A percentile compares a stretch with the other conserved stretches of the same genome.
phyloP scores from a whole-genome alignment of 352 stramenopile species.

The Pilasporangium apinafurcum region DNA sequence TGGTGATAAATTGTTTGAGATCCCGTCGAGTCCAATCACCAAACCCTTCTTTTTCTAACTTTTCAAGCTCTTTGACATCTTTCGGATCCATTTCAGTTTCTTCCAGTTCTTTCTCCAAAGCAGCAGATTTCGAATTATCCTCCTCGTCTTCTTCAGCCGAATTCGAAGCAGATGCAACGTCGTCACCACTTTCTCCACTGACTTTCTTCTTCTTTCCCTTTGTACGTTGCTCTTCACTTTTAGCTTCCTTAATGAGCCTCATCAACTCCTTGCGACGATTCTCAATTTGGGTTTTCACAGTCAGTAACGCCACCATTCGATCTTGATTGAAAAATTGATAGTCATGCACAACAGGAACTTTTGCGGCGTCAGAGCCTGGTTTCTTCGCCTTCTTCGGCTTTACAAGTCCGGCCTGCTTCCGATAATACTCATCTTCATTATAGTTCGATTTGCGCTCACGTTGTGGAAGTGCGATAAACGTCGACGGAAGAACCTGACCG shows the following conservation, averaged over 20 bases:
- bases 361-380: slow-evolving; percentile 80
- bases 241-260: slow-evolving; percentile 80
- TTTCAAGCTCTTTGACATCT: slow-evolving; percentile 63
- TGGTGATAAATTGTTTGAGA: slow-evolving; percentile 86
- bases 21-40: slow-evolving; percentile 92
- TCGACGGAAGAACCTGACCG: slow-evolving; percentile 81
- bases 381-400: slow-evolving; percentile 88
- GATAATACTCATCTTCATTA: slow-evolving; percentile 97
- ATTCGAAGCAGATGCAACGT: slow-evolving; percentile 37
- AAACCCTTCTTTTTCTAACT: slow-evolving; percentile 89
- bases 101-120: slow-evolving; percentile 77
- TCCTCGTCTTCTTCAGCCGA: slow-evolving; percentile 56
- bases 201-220: slow-evolving; percentile 77
- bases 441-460: slow-evolving; percentile 90
- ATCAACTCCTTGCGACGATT: slow-evolving; percentile 83
- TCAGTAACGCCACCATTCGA: slow-evolving; percentile 80
- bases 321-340: slow-evolving; percentile 95
- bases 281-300: slow-evolving; percentile 85
- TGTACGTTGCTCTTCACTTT: slow-evolving; percentile 67
- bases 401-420: slow-evolving; percentile 70
- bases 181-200: slow-evolving; percentile 38
- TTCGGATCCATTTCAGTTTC: slow-evolving; percentile 66
- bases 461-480: slow-evolving; percentile 83
- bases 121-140: slow-evolving; percentile 42
- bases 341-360: slow-evolving; percentile 90